Evolutionary conservation across 2,329 filamentous ascomycete genomes (phyloP).

Genomic region (Cercospora sesami): DNA sequence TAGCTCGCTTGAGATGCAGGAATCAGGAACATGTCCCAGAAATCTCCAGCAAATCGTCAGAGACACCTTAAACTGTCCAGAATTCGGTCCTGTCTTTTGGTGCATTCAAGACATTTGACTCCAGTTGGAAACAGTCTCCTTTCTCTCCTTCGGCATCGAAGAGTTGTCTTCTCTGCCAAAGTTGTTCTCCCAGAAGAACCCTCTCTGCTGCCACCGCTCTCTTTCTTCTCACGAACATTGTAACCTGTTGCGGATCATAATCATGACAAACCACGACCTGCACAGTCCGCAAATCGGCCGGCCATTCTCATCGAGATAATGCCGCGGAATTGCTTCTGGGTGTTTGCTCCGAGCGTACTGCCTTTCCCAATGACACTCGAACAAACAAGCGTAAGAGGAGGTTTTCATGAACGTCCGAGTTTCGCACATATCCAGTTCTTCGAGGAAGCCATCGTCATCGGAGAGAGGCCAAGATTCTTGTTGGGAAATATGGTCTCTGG

Average conservation of each 20-base stretch:
- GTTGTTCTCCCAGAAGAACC: background rate
- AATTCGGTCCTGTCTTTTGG: background rate
- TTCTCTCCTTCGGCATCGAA: background rate
- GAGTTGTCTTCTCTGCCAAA: background rate
- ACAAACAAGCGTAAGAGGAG: background rate
- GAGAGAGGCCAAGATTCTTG: background rate
- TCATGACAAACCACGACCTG: constrained; percentile 7
- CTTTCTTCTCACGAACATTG: background rate
- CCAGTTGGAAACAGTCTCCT: background rate
- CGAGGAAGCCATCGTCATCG: background rate
- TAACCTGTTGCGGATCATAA: background rate
- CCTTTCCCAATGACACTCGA: background rate
- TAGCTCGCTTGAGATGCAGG: too few relatives aligned
- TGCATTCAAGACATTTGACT: background rate
- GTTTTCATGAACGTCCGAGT: too few relatives aligned
- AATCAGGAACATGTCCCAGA: too few relatives aligned
- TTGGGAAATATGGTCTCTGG: background rate
- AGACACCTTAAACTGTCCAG: background rate
- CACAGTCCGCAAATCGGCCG: background rate
- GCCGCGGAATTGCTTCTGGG: background rate
- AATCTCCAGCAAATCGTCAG: too few relatives aligned
- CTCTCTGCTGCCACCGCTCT: background rate
- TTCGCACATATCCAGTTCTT: background rate
- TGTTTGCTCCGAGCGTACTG: constrained; percentile 2
- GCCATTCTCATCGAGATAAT: background rate